Conservation (phyloP, 2,329 filamentous ascomycete genomes). For the Trichoderma atroviride region DNA sequence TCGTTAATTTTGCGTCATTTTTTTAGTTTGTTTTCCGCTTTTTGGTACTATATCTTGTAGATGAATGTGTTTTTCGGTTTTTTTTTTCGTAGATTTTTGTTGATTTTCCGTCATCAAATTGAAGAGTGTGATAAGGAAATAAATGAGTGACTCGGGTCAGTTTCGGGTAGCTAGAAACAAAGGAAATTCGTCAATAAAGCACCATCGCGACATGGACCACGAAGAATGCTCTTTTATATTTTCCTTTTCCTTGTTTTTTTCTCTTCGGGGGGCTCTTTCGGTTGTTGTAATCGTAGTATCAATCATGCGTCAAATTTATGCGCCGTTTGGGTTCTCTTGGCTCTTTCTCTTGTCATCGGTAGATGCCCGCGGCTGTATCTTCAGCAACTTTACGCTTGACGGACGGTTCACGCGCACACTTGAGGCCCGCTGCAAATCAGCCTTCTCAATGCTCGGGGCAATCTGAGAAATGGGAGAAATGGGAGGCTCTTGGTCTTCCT, state of each 20-base stretch:
- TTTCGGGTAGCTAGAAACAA: slow-evolving; percentile 12
- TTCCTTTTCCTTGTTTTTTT: slow-evolving; percentile 9
- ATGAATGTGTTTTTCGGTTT: neutral
- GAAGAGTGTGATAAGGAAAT: neutral
- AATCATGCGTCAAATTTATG: slow-evolving; percentile 25
- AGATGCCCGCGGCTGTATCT: slow-evolving; percentile 61
- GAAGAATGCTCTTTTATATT: neutral
- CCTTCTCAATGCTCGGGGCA: slow-evolving; percentile 38
- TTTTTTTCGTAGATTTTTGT: slow-evolving; percentile 13
- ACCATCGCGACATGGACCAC: neutral
- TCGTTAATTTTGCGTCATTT: neutral
- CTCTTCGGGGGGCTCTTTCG: slow-evolving; percentile 28
- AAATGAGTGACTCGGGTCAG: slow-evolving; percentile 28
- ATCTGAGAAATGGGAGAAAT: slow-evolving; percentile 33
- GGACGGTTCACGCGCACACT: slow-evolving; percentile 67
- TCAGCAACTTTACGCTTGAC: slow-evolving; percentile 71
- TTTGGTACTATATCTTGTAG: neutral
- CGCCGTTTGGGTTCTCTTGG: slow-evolving; percentile 29
- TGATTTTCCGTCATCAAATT: neutral
- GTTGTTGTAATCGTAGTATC: slow-evolving; percentile 29
- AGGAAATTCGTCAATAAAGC: slow-evolving; percentile 23
- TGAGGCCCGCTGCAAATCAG: slow-evolving; percentile 62
- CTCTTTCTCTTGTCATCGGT: slow-evolving; percentile 50
- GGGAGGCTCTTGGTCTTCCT: slow-evolving; percentile 36
- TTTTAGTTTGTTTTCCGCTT: neutral